Base-by-base conservation (phyloP, 495 filamentous ascomycete genomes). In the Aspergillus asperescens region DNA sequence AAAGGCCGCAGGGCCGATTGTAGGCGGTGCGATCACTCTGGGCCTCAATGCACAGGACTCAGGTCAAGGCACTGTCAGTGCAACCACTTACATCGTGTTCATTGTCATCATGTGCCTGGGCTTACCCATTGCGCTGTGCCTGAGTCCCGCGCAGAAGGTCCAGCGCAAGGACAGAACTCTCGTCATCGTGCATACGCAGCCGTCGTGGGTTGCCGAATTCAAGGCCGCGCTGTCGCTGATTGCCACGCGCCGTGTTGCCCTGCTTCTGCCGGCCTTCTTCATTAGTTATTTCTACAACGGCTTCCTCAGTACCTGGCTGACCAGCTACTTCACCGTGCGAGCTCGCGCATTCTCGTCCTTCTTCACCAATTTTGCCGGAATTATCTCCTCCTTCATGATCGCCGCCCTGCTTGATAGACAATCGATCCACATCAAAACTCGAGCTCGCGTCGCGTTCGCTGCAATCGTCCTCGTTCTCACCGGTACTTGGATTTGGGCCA, bases 231-330 rank as follows among this genome's bases (percentile, higher is more conserved):
- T 68, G 9, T 59, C 54, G 2, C 28, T 68, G 46, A 49, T 68
- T 35, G 49, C 54, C 32, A 64, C 59, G 6, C 61, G 63, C 23
- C 65, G 65, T 2, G 59, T 68, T 5, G 53, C 66, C 10, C 46
- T 68, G 4, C 57, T 68, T 0, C 52, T 68, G 3, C 65, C 65
- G 1, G 48, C 65, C 3, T 68, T 68, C 52, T 68, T 68, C 61
- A 68, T 68, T 59, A 68, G 65, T 42, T 68, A 68, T 48, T 68
- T 68, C 59, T 68, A 68, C 56, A 68, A 68, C 52, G 65, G 58
- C 40, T 68, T 68, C 57, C 29, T 58, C 18, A 64, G 61, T 56
- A 68, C 65, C 7, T 68, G 61, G 61, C 46, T 68, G 41, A 68
- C 65, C 19, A 52, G 38, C 45, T 68, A 68, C 58, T 68, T 68